phyloP scores from a whole-genome alignment of 2,329 filamentous ascomycete genomes.

The Leptographium galeiforme region DNA sequence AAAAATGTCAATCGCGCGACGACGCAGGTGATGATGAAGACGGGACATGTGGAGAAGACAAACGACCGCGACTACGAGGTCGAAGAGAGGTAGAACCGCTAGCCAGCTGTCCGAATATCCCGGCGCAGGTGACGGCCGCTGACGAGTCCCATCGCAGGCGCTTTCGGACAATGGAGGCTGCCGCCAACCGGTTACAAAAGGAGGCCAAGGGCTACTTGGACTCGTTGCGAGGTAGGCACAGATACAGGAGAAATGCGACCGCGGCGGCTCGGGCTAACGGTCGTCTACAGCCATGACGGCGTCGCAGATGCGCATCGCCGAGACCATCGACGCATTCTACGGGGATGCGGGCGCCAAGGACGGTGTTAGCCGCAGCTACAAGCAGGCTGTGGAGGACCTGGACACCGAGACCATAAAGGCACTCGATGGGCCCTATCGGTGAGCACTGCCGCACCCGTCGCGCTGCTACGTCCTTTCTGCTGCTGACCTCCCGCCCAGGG shows the following conservation, averaged over 20 bases:
- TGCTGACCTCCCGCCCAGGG: slow-evolving; percentile 29
- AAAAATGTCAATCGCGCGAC: slow-evolving; percentile 98
- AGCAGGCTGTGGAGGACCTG: slow-evolving; percentile 93
- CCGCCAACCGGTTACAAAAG: slow-evolving; percentile 83
- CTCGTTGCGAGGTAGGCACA: slow-evolving; percentile 62
- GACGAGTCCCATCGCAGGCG: slow-evolving; percentile 40
- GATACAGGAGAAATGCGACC: background rate
- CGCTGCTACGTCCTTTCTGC: no score
- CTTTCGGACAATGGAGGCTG: slow-evolving; percentile 94
- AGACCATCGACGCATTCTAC: slow-evolving; percentile 99
- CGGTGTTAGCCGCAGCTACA: slow-evolving; percentile 92
- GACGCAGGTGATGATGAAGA: slow-evolving; percentile 99
- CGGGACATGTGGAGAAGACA: slow-evolving; percentile 94
- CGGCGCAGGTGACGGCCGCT: background rate
- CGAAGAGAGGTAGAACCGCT: slow-evolving; percentile 58
- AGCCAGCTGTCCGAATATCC: background rate
- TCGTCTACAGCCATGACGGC: slow-evolving; percentile 73
- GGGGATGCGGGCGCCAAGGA: slow-evolving; percentile 90
- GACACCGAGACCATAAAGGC: slow-evolving; percentile 98
- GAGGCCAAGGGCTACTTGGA: slow-evolving; percentile 97
- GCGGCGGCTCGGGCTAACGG: background rate
- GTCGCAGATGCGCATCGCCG: slow-evolving; percentile 97
- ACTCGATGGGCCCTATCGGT: slow-evolving; percentile 87
- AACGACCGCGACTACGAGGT: slow-evolving; percentile 98
- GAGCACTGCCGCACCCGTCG: slow-evolving; percentile 9